Evolutionary conservation across 129 eudicot genomes (phyloP).

Genomic region (Tagetes patula): DNA sequence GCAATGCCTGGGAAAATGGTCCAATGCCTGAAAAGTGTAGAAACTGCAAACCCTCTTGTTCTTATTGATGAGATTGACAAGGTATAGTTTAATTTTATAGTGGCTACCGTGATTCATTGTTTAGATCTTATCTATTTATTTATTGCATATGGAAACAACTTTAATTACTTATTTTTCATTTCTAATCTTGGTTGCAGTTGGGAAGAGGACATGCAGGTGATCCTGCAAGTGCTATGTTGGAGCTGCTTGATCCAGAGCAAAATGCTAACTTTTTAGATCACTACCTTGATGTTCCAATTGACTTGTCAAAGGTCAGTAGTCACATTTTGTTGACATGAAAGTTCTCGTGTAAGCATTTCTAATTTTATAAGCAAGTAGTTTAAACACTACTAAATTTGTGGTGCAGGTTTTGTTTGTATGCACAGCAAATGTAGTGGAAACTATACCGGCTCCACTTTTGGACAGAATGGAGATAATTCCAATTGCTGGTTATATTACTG

Average conservation of each 20-base stretch:
- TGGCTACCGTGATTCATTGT: background rate
- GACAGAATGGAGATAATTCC: constrained; percentile 98
- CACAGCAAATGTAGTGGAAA: constrained; percentile 91
- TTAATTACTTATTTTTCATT: background rate
- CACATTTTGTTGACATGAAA: background rate
- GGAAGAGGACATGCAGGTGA: constrained; percentile 99
- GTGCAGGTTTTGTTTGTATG: constrained; percentile 94
- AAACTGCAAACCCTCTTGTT: constrained; percentile 96
- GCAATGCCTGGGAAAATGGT: constrained; percentile 99
- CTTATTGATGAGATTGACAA: constrained; percentile 97
- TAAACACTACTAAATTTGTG: background rate
- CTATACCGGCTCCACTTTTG: constrained; percentile 81
- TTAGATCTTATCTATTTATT: background rate
- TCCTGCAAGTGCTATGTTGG: constrained; percentile 99
- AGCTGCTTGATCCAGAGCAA: constrained; percentile 97
- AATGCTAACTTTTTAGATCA: constrained; percentile 96
- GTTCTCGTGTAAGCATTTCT: background rate
- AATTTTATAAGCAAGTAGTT: background rate
- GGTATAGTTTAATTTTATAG: constrained; percentile 40
- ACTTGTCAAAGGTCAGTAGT: constrained; percentile 85
- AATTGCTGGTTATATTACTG: constrained; percentile 95
- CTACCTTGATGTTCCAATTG: constrained; percentile 94
- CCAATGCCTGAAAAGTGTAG: constrained; percentile 92
- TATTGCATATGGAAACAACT: background rate
- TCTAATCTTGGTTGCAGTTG: constrained; percentile 47